A percentile compares a stretch with the other conserved stretches of the same genome.
These are phyloP conservation scores for Thermochaetoides dissita DNA, from an alignment of 2,329 filamentous ascomycete genomes.

Conservation along the genomic window DNA sequence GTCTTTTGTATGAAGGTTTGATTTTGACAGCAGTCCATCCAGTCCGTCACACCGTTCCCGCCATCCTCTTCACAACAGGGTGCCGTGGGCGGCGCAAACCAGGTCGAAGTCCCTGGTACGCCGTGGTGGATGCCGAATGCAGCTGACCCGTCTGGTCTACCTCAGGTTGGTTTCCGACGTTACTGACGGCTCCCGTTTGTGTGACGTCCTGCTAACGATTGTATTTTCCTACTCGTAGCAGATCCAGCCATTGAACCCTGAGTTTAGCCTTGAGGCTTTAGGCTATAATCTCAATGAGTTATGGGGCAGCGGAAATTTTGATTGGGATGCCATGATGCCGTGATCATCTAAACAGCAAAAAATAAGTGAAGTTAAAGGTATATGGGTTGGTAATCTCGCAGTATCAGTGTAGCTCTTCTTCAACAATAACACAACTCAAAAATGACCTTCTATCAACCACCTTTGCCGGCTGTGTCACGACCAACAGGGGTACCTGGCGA, in stretches of 20 bases:
- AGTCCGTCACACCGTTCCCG: constrained; percentile 15
- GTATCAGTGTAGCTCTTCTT: no score
- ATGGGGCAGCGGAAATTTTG: constrained; percentile 31
- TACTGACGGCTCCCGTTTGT: not conserved
- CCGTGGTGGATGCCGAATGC: constrained; percentile 18
- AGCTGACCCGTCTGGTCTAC: constrained; percentile 22
- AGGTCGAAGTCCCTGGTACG: constrained; percentile 15
- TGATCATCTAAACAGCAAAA: not conserved
- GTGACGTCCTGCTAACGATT: constrained; percentile 11
- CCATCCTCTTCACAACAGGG: constrained; percentile 11
- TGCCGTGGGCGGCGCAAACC: not conserved
- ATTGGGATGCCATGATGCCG: constrained; percentile 13
- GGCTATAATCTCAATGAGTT: constrained; percentile 41
- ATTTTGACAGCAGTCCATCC: not conserved
- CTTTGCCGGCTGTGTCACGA: not conserved
- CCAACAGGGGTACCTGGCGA: no score
- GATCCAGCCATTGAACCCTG: constrained; percentile 30
- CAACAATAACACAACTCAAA: no score
- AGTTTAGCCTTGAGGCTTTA: constrained; percentile 39
- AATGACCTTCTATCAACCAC: not conserved
- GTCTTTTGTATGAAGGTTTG: no score
- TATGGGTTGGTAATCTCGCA: no score
- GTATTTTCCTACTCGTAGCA: constrained; percentile 17
- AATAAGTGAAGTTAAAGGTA: no score
- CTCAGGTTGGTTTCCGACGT: constrained; percentile 22